Base-by-base conservation (phyloP, 108 stramenopile species). In the Aureococcus anophagefferens region DNA sequence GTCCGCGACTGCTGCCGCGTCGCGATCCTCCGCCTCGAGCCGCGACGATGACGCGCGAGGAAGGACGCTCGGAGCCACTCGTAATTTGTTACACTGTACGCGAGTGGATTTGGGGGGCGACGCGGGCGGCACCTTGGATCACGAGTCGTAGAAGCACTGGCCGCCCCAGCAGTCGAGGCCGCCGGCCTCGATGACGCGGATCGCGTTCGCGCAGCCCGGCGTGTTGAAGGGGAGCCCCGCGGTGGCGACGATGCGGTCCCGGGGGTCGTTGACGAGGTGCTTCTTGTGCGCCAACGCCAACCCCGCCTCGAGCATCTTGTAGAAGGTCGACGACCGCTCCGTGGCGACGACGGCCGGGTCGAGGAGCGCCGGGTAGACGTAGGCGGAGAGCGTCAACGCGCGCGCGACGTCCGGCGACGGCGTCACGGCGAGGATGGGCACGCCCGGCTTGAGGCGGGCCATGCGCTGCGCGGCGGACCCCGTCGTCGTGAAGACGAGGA, bases 391-490 rank as follows among this genome's bases (percentile, higher is more conserved):
- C 44, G 92, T 88, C 35, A 96, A 80, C 71, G 90, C 88, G 64
- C 96, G 82, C 31, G 93, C 89, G 35, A 89, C 92, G 68, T 93
- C 87, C 72, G 82, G 84, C 7, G 14, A 16, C 0, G 93, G 93
- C 33, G 92, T 94, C 46, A 95, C 82, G 33, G 91, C 96, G 83
- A 95, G 73, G 70, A 97, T 93, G 30, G 96, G 96, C 69, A 92
- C 88, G 34, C 68, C 70, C 16, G 96, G 95, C 74, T 93, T 74
- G 17, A 59, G 25, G 51, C 51, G 51, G 25, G 93, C 87, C 0
- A 92, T 89, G 65, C 87, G 75, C 30, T 84, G 79, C 21, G 89
- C 93, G 15, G 95, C 93, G n/a, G 84, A 84, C 35, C 95, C 95
- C 13, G 89, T 77, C 32, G 91, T 74, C 64, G 91, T 93, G 84